Evolutionary conservation across 768 basidiomycete species (phyloP).

Genomic region (Roridomyces roridus): DNA sequence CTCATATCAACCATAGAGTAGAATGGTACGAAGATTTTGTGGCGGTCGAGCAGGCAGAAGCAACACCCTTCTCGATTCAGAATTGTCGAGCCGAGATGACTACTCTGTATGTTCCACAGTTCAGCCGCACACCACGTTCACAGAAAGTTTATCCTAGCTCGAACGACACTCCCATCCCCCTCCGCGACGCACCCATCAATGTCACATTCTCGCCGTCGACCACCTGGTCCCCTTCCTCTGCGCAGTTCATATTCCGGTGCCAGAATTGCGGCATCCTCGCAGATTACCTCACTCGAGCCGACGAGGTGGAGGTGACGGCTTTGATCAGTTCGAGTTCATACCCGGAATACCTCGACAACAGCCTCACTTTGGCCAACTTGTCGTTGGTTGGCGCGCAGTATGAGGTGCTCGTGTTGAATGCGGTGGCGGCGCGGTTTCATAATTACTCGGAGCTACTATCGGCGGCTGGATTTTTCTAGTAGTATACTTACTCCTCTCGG

Average conservation of each 20-base stretch:
- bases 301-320: background rate
- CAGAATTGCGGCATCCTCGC: slow-evolving; percentile 2
- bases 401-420: background rate
- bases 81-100: background rate
- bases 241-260: slow-evolving; percentile 12
- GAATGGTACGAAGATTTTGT: background rate
- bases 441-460: slow-evolving; percentile 6
- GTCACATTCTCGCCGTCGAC: slow-evolving; percentile 1
- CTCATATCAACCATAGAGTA: background rate
- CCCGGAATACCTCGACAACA: slow-evolving; percentile 5
- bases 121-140: no score
- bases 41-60: background rate
- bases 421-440: background rate
- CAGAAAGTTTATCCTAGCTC: no score
- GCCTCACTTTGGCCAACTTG: slow-evolving; percentile 2
- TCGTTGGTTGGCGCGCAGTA: background rate
- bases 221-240: background rate
- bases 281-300: background rate
- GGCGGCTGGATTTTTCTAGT: slow-evolving; percentile 1
- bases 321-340: background rate
- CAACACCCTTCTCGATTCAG: background rate
- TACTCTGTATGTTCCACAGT: background rate
- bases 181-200: background rate
- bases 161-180: background rate
- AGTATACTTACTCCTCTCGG: no score